These are phyloP conservation scores for Orbilia brochopaga DNA, from an alignment of 2,329 filamentous ascomycete species.

Conservation along the genomic window DNA sequence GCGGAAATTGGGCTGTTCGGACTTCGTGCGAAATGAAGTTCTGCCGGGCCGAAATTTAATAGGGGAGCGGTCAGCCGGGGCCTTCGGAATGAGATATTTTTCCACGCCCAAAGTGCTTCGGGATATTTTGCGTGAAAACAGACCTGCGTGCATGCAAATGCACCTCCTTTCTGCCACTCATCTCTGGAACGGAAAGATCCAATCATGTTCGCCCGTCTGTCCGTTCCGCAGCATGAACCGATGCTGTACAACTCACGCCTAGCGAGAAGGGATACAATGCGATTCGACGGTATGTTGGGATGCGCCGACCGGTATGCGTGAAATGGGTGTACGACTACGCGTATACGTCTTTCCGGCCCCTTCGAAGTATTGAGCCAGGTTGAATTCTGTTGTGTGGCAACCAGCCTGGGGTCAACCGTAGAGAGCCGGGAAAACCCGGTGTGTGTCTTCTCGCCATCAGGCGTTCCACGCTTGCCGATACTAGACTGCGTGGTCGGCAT, in stretches of 20 bases:
- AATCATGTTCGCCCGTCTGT: slow-evolving; percentile 40
- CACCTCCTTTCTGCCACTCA: slow-evolving; percentile 15
- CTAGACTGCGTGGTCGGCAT: slow-evolving; percentile 30
- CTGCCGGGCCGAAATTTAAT: slow-evolving; percentile 42
- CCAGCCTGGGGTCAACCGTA: not conserved
- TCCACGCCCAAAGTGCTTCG: slow-evolving; percentile 31
- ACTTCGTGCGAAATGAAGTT: slow-evolving; percentile 24
- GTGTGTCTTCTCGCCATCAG: not conserved
- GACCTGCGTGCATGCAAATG: slow-evolving; percentile 3
- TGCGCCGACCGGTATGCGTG: too few relatives aligned
- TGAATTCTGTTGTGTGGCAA: slow-evolving; percentile 2
- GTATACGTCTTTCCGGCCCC: not conserved
- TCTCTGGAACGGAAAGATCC: slow-evolving; percentile 17
- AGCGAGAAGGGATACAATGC: slow-evolving; percentile 1
- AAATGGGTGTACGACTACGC: not conserved
- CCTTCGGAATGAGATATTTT: slow-evolving; percentile 51
- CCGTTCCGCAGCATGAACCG: slow-evolving; percentile 36
- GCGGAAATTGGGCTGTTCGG: slow-evolving; percentile 44
- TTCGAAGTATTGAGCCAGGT: slow-evolving; percentile 15
- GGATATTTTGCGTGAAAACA: slow-evolving; percentile 22
- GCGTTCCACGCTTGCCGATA: not conserved
- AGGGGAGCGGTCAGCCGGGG: slow-evolving; percentile 27
- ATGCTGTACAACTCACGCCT: slow-evolving; percentile 36
- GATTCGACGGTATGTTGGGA: not conserved
- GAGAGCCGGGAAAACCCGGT: not conserved